Percentiles rank a stretch among this genome's conserved stretches.
Conservation (phyloP, 164 flowering plant genomes). For the Stephania japonica region DNA sequence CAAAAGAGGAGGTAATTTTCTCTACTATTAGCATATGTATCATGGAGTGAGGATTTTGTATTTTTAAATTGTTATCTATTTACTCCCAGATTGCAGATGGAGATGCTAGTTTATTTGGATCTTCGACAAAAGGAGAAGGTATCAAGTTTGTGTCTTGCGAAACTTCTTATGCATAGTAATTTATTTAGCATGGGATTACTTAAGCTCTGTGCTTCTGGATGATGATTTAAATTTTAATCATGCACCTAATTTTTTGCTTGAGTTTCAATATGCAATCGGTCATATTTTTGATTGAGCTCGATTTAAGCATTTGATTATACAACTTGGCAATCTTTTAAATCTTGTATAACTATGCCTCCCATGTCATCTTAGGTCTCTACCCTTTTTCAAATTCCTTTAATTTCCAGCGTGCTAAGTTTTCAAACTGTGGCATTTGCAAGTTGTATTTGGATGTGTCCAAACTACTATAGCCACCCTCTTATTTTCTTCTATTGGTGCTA, state of each 20-base stretch:
- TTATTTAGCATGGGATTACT: not conserved
- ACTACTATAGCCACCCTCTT: no score
- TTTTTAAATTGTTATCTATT: constrained; percentile 1
- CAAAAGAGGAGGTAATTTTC: constrained; percentile 69
- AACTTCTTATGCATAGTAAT: not conserved
- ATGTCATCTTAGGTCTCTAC: no score
- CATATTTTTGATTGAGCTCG: no score
- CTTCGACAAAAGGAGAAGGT: constrained; percentile 62
- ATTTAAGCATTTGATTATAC: no score
- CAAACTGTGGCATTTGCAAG: no score
- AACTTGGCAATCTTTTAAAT: no score
- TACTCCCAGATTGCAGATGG: constrained; percentile 66
- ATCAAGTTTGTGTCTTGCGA: constrained; percentile 2
- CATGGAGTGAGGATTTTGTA: not conserved
- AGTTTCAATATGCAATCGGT: not conserved
- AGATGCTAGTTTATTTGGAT: constrained; percentile 57
- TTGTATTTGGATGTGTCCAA: no score
- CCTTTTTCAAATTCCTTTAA: no score
- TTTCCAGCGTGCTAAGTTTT: no score
- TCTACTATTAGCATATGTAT: not conserved
- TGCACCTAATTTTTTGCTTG: not conserved
- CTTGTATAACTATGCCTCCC: no score
- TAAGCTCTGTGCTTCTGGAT: not conserved
- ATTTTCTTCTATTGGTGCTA: no score
- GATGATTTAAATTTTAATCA: not conserved